phyloP scores from a whole-genome alignment of 345 rosid species.

The Dovyalis caffra region DNA sequence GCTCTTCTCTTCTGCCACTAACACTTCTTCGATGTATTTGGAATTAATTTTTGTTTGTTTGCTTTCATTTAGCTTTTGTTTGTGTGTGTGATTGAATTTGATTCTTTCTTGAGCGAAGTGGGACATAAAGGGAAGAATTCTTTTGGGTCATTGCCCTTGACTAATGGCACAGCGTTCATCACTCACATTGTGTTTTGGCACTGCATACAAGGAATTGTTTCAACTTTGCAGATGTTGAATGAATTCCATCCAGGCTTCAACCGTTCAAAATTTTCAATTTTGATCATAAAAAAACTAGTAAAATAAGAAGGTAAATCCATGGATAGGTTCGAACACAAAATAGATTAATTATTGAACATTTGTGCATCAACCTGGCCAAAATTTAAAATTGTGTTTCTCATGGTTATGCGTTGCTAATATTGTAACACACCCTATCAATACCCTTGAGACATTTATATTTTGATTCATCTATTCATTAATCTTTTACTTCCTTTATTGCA shows the following conservation, averaged over 20 bases:
- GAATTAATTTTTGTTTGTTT: neutral
- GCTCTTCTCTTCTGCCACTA: conserved; percentile 8
- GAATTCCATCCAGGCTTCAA: neutral
- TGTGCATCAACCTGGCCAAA: neutral
- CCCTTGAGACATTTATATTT: neutral
- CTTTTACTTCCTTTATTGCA: conserved; percentile 33
- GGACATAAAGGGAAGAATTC: neutral
- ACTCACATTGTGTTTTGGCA: neutral
- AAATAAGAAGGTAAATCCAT: neutral
- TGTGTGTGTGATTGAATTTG: neutral
- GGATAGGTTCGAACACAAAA: neutral
- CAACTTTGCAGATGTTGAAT: neutral
- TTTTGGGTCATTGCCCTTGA: neutral
- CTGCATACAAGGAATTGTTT: neutral
- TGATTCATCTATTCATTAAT: neutral
- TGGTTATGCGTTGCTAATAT: neutral
- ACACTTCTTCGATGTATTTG: neutral
- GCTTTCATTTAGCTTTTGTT: neutral
- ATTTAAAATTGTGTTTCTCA: neutral
- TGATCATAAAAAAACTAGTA: neutral
- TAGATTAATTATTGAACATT: neutral
- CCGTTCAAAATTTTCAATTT: neutral
- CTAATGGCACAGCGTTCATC: neutral
- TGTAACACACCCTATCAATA: neutral
- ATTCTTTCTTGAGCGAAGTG: neutral